A percentile compares a stretch with the other conserved stretches of the same genome.
Conservation (phyloP, 179 eudicot genomes). For the Heliamphora pulchella region DNA sequence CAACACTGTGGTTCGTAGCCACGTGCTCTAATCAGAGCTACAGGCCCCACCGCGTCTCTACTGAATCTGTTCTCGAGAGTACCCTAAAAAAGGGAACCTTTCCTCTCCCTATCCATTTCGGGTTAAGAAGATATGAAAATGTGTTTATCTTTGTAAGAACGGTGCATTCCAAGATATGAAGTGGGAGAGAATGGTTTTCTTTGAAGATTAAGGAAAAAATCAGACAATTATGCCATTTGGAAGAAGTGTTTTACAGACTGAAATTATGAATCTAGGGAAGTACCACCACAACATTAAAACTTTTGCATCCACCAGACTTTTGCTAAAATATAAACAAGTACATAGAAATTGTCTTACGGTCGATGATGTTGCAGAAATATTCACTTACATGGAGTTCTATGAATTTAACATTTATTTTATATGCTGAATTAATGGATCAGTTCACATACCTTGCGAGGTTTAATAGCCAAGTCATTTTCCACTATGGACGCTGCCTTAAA, state of each 20-base stretch:
- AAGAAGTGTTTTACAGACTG: too few relatives aligned
- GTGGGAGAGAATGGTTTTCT: neutral
- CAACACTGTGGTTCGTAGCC: too few relatives aligned
- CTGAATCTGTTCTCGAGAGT: too few relatives aligned
- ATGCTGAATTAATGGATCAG: neutral
- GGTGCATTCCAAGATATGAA: neutral
- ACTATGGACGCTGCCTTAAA: slow-evolving; percentile 42
- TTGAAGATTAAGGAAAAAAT: too few relatives aligned
- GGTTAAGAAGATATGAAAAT: neutral
- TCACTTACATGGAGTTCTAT: neutral
- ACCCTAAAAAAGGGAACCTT: too few relatives aligned
- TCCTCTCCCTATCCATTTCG: neutral
- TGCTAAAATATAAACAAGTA: neutral
- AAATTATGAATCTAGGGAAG: neutral
- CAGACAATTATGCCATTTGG: too few relatives aligned
- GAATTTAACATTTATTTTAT: neutral
- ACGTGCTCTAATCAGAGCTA: too few relatives aligned
- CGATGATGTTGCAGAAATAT: neutral
- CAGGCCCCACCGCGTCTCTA: too few relatives aligned
- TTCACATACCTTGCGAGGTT: slow-evolving; percentile 49
- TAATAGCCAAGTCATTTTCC: slow-evolving; percentile 65
- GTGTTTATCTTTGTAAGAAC: neutral
- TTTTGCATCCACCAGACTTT: neutral
- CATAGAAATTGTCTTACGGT: too few relatives aligned
- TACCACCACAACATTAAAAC: neutral